Conservation (phyloP, 2,329 filamentous ascomycete genomes). For the Epichloe coenophiala region DNA sequence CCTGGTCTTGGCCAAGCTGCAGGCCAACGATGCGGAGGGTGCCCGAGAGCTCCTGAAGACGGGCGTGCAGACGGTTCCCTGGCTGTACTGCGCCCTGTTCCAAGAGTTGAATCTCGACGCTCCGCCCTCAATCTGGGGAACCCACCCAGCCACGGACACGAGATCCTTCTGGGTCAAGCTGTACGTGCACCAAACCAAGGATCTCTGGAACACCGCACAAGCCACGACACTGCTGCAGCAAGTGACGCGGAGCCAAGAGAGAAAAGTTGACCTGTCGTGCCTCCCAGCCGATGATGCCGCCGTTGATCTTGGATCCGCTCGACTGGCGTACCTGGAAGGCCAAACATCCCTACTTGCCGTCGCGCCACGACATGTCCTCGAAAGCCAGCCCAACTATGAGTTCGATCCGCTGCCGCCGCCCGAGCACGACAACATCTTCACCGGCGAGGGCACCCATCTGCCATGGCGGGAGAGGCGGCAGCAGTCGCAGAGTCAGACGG, state of each 20-base stretch:
- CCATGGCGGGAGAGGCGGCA: slow-evolving; percentile 26
- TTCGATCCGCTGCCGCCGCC: slow-evolving; percentile 73
- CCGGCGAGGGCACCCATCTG: slow-evolving; percentile 24
- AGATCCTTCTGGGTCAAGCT: slow-evolving; percentile 55
- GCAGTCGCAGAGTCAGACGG: background rate
- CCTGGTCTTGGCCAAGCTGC: slow-evolving; percentile 60
- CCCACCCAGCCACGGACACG: slow-evolving; percentile 49
- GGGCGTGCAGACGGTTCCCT: slow-evolving; percentile 65
- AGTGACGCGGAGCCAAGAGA: slow-evolving; percentile 44
- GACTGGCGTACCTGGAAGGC: slow-evolving; percentile 69
- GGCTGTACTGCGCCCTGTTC: slow-evolving; percentile 72
- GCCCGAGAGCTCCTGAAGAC: slow-evolving; percentile 51
- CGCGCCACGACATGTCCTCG: slow-evolving; percentile 52
- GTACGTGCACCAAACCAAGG: slow-evolving; percentile 64
- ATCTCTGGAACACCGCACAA: slow-evolving; percentile 74
- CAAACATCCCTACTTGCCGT: slow-evolving; percentile 56
- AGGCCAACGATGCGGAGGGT: slow-evolving; percentile 50
- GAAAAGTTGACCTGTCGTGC: slow-evolving; percentile 25
- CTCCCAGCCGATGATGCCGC: slow-evolving; percentile 27
- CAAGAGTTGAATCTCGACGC: slow-evolving; percentile 66
- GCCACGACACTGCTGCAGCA: slow-evolving; percentile 55
- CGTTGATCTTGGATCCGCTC: slow-evolving; percentile 41
- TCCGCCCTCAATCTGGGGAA: slow-evolving; percentile 74
- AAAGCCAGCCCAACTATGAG: slow-evolving; percentile 52
- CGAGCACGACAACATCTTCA: slow-evolving; percentile 38